Conservation (phyloP, 208 protist genomes). For the Acanthamoeba triangularis region DNA sequence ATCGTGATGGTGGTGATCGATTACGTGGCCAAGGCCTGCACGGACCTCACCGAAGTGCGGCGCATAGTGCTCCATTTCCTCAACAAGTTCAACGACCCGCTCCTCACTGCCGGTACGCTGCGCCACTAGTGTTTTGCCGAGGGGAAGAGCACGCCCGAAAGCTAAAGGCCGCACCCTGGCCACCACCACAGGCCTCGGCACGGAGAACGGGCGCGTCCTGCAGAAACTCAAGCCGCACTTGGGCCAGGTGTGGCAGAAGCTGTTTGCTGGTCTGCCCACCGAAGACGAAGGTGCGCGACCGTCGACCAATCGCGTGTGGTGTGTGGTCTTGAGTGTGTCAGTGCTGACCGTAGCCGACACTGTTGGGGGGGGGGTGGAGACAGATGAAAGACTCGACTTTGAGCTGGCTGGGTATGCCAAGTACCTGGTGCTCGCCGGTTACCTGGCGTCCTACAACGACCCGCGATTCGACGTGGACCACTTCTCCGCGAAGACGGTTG, state of each 20-base stretch:
- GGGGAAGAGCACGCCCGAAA: background rate
- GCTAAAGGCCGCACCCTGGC: background rate
- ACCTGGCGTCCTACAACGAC: constrained; percentile 62
- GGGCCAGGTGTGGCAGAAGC: constrained; percentile 29
- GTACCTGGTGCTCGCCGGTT: constrained; percentile 41
- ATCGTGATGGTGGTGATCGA: constrained; percentile 49
- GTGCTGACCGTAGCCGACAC: background rate
- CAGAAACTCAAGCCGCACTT: constrained; percentile 29
- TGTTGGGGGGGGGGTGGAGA: background rate
- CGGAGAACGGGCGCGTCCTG: background rate
- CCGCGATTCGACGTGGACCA: constrained; percentile 48
- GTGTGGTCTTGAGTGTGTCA: no score
- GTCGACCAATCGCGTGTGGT: background rate
- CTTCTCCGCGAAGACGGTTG: constrained; percentile 10
- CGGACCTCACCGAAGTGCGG: constrained; percentile 20
- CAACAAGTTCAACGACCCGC: constrained; percentile 46
- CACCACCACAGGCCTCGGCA: background rate
- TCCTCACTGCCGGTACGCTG: constrained; percentile 10
- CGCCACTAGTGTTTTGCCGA: background rate
- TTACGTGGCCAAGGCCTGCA: constrained; percentile 50
- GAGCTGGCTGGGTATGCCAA: constrained; percentile 31
- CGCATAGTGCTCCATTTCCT: constrained; percentile 57
- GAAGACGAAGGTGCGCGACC: constrained; percentile 5
- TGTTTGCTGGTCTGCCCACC: constrained; percentile 3
- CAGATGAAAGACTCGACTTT: constrained; percentile 49